Percentiles rank a stretch among this genome's conserved stretches.
Evolutionary conservation across 805 yeast species (phyloP).

Genomic region (Candida ulmi): DNA sequence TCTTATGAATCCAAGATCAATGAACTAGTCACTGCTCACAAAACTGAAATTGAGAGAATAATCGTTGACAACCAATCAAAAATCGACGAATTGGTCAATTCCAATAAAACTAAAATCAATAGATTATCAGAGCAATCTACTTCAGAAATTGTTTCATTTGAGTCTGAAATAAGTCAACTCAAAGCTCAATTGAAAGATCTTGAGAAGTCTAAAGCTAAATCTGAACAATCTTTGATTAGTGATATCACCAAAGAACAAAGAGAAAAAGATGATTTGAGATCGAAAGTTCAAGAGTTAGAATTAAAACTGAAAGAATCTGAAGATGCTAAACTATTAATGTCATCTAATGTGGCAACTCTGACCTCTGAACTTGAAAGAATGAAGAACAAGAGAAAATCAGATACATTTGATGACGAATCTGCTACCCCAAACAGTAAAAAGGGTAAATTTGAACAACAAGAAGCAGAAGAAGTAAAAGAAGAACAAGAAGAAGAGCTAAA

Average conservation of each 20-base stretch:
- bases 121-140: no score
- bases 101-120: no score
- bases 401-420: slow-evolving; percentile 1
- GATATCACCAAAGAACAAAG: slow-evolving; percentile 2
- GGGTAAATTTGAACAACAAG: slow-evolving; percentile 2
- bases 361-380: slow-evolving; percentile 1
- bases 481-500: no score
- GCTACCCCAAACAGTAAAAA: slow-evolving; percentile 7
- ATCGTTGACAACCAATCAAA: no score
- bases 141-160: background rate
- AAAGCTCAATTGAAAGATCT: background rate
- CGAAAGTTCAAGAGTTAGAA: background rate
- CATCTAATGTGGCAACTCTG: slow-evolving; percentile 10
- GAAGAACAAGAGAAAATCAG: slow-evolving; percentile 15
- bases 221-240: slow-evolving; percentile 1
- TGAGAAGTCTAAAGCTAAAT: background rate
- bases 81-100: no score
- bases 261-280: slow-evolving; percentile 1
- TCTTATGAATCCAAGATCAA: no score
- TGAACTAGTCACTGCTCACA: no score
- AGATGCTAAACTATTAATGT: background rate
- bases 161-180: background rate
- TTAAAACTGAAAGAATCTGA: background rate
- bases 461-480: no score
- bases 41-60: no score